Percentiles rank a stretch among this genome's conserved stretches.
phyloP scores from a whole-genome alignment of 139 green algal genomes.

The Microglena sp. region DNA sequence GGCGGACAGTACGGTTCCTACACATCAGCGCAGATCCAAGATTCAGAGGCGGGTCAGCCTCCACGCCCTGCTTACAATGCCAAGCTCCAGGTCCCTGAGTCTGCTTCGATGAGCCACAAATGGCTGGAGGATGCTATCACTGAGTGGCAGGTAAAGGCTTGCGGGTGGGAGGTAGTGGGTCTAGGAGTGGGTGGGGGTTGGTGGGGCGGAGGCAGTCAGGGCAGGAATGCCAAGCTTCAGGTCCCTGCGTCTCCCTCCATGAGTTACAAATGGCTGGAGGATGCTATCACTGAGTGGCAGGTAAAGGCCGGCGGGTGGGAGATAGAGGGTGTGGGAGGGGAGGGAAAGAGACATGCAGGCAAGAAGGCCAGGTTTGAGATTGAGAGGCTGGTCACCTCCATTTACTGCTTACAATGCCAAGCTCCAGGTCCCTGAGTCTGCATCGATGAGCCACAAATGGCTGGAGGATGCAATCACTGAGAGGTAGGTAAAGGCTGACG shows the following conservation, averaged over 20 bases:
- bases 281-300: constrained; percentile 49
- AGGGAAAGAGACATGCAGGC: not conserved
- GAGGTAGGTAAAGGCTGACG: too few species aligned
- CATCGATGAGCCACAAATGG: constrained; percentile 26
- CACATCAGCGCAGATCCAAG: too few species aligned
- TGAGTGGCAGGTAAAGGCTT: constrained; percentile 49
- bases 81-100: constrained; percentile 12
- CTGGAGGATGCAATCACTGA: constrained; percentile 50
- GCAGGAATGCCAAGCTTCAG: too few species aligned
- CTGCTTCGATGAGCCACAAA: constrained; percentile 13
- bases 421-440: constrained; percentile 10
- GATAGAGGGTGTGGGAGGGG: not conserved
- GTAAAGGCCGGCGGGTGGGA: not conserved
- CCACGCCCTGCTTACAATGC: too few species aligned
- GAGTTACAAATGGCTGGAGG: constrained; percentile 39
- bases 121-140: constrained; percentile 52
- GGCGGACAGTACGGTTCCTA: too few species aligned
- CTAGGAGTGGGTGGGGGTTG: too few species aligned
- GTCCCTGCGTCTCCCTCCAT: constrained; percentile 11
- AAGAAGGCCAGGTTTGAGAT: too few species aligned
- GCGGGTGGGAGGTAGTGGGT: too few species aligned
- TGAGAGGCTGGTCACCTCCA: too few species aligned
- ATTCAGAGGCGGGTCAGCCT: too few species aligned
- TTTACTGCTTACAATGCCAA: too few species aligned
- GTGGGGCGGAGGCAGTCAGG: too few species aligned